Evolutionary conservation across 495 filamentous ascomycete genomes (phyloP).

Genomic region (Amniculicola lignicola): DNA sequence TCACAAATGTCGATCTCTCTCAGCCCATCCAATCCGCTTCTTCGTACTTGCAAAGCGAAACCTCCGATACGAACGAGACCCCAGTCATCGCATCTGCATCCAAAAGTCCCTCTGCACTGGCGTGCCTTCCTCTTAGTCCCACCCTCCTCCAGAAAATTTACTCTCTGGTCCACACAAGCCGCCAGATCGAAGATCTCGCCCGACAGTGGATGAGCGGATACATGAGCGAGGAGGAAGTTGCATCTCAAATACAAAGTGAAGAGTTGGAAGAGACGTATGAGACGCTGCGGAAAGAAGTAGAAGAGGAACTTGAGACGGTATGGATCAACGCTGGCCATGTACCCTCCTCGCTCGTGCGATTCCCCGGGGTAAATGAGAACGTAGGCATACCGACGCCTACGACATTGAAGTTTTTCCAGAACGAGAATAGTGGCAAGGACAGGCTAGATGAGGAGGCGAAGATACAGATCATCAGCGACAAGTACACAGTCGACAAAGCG

Average conservation of each 20-base stretch:
- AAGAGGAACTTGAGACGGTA: slow-evolving; percentile 6
- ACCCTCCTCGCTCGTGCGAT: too few species aligned
- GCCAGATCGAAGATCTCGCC: slow-evolving; percentile 5
- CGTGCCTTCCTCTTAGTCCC: slow-evolving; percentile 10
- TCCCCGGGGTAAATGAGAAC: too few species aligned
- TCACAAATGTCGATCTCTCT: background rate
- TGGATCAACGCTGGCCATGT: slow-evolving; percentile 15
- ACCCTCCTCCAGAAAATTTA: slow-evolving; percentile 9
- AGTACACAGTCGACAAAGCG: too few species aligned
- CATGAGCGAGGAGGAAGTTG: background rate
- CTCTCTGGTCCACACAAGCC: background rate
- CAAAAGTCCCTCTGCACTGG: background rate
- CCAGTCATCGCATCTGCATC: background rate
- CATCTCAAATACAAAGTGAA: background rate
- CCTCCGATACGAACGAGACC: background rate
- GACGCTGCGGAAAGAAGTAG: slow-evolving; percentile 1
- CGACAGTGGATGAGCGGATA: background rate
- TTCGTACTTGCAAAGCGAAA: background rate
- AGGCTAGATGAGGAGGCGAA: too few species aligned
- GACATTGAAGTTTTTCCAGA: too few species aligned
- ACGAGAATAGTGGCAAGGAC: too few species aligned
- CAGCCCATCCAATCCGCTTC: background rate
- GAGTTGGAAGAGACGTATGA: slow-evolving; percentile 11
- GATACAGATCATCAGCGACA: too few species aligned
- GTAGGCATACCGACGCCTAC: too few species aligned